These are phyloP conservation scores for Cladosporium sp. DNA, from an alignment of 2,329 filamentous ascomycete species.

Conservation along the genomic window DNA sequence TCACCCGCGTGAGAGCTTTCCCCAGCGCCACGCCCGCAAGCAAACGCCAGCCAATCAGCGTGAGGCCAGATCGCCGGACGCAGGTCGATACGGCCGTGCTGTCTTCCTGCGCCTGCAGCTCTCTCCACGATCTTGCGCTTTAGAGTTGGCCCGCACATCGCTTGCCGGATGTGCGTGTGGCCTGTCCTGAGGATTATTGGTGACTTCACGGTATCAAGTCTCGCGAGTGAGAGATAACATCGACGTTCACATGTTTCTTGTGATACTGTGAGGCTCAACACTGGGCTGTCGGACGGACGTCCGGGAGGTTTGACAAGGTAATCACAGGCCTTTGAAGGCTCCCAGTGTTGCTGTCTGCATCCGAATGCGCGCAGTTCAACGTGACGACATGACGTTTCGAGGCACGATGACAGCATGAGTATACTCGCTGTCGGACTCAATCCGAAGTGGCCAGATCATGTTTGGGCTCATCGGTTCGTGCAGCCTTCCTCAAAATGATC, in stretches of 20 bases:
- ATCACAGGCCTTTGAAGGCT: no score
- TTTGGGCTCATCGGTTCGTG: no score
- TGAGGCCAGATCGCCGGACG: conserved; percentile 2
- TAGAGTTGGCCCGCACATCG: conserved; percentile 11
- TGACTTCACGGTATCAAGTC: not conserved
- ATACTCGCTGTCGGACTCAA: no score
- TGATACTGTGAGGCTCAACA: not conserved
- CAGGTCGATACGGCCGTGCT: not conserved
- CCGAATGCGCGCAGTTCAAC: no score
- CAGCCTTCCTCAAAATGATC: no score
- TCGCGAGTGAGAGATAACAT: not conserved
- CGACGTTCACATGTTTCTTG: conserved; percentile 2
- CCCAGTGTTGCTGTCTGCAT: no score
- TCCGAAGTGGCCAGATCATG: no score
- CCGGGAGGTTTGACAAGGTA: not conserved
- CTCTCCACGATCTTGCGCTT: conserved; percentile 8
- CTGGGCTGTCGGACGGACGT: not conserved
- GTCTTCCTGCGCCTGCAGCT: not conserved
- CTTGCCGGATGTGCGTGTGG: not conserved
- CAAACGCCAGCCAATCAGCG: not conserved
- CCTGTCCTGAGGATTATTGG: not conserved
- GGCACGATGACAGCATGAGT: no score
- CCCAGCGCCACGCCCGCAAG: conserved; percentile 2
- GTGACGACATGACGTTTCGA: no score
- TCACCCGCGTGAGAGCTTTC: conserved; percentile 2